Evolutionary conservation across 2,329 filamentous ascomycete species (phyloP).

Genomic region (Pseudogymnoascus sp.): DNA sequence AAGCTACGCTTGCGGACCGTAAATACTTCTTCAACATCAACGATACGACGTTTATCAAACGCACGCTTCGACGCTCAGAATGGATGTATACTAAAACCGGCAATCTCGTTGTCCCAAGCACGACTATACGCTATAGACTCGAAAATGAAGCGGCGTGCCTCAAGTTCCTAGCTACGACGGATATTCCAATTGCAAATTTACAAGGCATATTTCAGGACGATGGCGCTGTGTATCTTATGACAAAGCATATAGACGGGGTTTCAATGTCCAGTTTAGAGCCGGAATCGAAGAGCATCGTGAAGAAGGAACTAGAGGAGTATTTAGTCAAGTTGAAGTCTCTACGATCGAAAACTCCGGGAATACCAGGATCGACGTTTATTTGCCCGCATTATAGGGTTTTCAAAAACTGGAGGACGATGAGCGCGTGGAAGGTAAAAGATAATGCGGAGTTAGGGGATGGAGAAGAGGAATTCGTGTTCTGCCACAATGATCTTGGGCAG

Average conservation of each 20-base stretch:
- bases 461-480: conserved; percentile 21
- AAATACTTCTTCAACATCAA: conserved; percentile 18
- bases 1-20: conserved; percentile 16
- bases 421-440: conserved; percentile 13
- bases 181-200: conserved; percentile 13
- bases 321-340: conserved; percentile 10
- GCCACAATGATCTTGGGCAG: conserved; percentile 26
- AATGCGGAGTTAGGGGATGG: background rate
- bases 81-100: conserved; percentile 13
- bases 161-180: conserved; percentile 8
- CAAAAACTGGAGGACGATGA: background rate
- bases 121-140: conserved; percentile 5
- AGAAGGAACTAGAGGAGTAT: conserved; percentile 14
- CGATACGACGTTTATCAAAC: conserved; percentile 16
- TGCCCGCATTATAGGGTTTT: background rate
- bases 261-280: conserved; percentile 10
- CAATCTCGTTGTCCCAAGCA: conserved; percentile 4
- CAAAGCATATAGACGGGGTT: conserved; percentile 12
- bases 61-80: conserved; percentile 19
- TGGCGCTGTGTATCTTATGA: conserved; percentile 14
- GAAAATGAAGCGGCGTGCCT: conserved; percentile 12
- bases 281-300: conserved; percentile 9
- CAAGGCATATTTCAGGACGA: conserved; percentile 14
- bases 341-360: conserved; percentile 14
- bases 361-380: background rate